phyloP scores from a whole-genome alignment of 768 basidiomycete species.

The Phaffia australis region DNA sequence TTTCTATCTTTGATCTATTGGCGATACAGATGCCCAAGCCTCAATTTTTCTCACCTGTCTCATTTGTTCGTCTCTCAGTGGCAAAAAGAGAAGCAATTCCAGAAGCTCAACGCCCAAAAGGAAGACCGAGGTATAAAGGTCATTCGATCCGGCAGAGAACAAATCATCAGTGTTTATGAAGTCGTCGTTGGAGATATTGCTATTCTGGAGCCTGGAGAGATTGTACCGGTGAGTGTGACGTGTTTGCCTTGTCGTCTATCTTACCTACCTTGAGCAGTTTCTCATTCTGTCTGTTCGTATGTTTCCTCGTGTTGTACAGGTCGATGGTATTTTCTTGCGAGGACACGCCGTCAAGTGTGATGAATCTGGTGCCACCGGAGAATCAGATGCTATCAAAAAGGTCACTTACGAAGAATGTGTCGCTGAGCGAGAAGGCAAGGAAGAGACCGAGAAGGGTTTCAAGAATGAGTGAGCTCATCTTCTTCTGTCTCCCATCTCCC shows the following conservation, averaged over 20 bases:
- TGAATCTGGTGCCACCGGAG: conserved; percentile 91
- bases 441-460: conserved; percentile 36
- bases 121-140: conserved; percentile 85
- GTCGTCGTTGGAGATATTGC: conserved; percentile 90
- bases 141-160: conserved; percentile 58
- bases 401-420: conserved; percentile 63
- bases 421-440: conserved; percentile 41
- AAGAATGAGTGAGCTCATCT: conserved; percentile 51
- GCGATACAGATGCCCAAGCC: neutral
- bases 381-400: conserved; percentile 91
- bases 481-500: too few species aligned
- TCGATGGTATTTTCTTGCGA: conserved; percentile 83
- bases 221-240: conserved; percentile 52
- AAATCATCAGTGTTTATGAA: conserved; percentile 71
- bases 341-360: conserved; percentile 94
- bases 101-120: conserved; percentile 80
- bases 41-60: neutral
- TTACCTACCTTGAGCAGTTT: neutral
- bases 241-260: neutral
- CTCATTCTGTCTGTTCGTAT: neutral
- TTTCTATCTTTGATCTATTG: neutral
- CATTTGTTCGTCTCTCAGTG: conserved; percentile 44
- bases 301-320: neutral
- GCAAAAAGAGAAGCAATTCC: conserved; percentile 97
- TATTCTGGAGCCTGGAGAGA: conserved; percentile 85